Conservation (phyloP, 768 basidiomycete species). For the Termitomyces sp. region DNA sequence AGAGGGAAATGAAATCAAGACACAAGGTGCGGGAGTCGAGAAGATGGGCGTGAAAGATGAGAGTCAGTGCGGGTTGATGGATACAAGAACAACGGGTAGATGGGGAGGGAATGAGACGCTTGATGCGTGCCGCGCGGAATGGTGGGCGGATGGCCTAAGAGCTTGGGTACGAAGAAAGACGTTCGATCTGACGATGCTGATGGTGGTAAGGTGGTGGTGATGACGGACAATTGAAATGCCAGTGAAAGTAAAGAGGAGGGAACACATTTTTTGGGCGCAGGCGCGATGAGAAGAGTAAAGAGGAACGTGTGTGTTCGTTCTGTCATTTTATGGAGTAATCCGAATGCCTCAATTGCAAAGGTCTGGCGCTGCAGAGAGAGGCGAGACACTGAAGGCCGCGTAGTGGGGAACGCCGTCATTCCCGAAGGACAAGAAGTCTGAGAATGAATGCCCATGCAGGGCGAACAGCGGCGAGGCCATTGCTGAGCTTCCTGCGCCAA, state of each 20-base stretch:
- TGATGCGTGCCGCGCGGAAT: constrained; percentile 13
- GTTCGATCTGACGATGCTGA: not conserved
- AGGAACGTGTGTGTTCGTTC: not conserved
- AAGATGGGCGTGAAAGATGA: constrained; percentile 8
- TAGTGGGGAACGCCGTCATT: constrained; percentile 16
- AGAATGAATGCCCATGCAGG: constrained; percentile 7
- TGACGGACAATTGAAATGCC: not conserved
- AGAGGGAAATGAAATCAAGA: constrained; percentile 25
- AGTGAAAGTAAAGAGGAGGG: not conserved
- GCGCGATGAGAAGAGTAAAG: constrained; percentile 3
- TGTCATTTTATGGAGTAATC: not conserved
- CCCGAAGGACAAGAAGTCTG: constrained; percentile 13
- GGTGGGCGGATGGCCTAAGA: constrained; percentile 9
- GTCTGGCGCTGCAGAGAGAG: constrained; percentile 40
- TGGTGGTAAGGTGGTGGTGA: not conserved
- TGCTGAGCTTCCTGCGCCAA: constrained; percentile 6
- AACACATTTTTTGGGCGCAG: constrained; percentile 4
- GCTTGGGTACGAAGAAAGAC: not conserved
- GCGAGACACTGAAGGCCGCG: constrained; percentile 25
- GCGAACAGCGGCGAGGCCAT: constrained; percentile 12
- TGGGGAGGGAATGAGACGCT: constrained; percentile 17
- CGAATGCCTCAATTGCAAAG: constrained; percentile 41
- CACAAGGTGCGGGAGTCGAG: constrained; percentile 22
- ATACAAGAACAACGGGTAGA: constrained; percentile 18
- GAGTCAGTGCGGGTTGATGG: constrained; percentile 16